Percentiles rank a stretch among this genome's conserved stretches.
phyloP scores from a whole-genome alignment of 2,329 filamentous ascomycete species.

The Penicillium paneum region DNA sequence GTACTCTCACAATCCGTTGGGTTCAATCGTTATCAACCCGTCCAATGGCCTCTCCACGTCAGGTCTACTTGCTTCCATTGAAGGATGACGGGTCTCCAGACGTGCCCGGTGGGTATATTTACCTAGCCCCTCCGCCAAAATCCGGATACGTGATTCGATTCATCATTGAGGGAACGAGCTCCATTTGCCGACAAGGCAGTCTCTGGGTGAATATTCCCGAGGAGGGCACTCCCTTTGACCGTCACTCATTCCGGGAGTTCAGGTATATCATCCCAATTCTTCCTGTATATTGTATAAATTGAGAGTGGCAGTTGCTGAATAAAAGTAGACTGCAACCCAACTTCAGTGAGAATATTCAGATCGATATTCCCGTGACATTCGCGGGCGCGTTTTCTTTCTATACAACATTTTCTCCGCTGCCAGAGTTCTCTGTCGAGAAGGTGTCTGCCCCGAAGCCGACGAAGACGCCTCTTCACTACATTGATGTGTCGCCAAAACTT shows the following conservation, averaged over 20 bases:
- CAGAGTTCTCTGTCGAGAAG: constrained; percentile 64
- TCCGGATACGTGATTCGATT: constrained; percentile 76
- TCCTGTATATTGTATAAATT: constrained; percentile 1
- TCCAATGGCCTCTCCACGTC: constrained; percentile 24
- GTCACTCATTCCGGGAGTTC: constrained; percentile 79
- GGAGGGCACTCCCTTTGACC: constrained; percentile 69
- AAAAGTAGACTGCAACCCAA: constrained; percentile 68
- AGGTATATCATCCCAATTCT: constrained; percentile 58
- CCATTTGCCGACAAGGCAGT: constrained; percentile 89
- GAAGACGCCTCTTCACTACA: constrained; percentile 77
- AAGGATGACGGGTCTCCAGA: constrained; percentile 91
- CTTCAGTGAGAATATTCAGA: constrained; percentile 88
- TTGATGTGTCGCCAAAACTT: constrained; percentile 84
- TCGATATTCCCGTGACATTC: constrained; percentile 78
- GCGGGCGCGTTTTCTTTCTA: constrained; percentile 94
- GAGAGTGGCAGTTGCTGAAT: constrained; percentile 17
- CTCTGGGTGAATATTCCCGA: constrained; percentile 95
- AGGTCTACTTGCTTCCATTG: constrained; percentile 84
- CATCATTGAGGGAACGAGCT: constrained; percentile 89
- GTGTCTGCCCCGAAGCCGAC: constrained; percentile 54
- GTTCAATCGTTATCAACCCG: not conserved
- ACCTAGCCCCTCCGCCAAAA: constrained; percentile 74
- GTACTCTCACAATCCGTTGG: constrained; percentile 1
- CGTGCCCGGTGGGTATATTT: constrained; percentile 85
- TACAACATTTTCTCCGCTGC: constrained; percentile 84